Evolutionary conservation across 768 basidiomycete species (phyloP).

Genomic region (Mycena haematopus): DNA sequence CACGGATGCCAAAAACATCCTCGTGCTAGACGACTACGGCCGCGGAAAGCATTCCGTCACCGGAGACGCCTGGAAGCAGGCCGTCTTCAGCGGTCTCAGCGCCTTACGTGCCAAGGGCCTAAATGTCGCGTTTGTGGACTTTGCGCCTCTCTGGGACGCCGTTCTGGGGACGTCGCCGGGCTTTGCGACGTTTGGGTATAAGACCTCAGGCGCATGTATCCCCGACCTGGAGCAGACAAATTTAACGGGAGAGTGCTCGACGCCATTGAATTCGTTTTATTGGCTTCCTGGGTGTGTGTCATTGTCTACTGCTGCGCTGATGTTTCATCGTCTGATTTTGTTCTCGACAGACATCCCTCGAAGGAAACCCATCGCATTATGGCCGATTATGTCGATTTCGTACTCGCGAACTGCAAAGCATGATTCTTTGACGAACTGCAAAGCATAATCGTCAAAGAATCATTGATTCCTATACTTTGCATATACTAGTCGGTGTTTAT

Average conservation of each 20-base stretch:
- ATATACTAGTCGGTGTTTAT: no score
- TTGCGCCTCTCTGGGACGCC: slow-evolving; percentile 56
- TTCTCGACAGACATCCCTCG: slow-evolving; percentile 52
- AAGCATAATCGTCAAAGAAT: no score
- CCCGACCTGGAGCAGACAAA: slow-evolving; percentile 42
- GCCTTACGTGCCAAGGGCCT: slow-evolving; percentile 41
- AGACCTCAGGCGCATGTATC: slow-evolving; percentile 43
- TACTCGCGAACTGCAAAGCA: slow-evolving; percentile 10
- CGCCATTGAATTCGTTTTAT: slow-evolving; percentile 58
- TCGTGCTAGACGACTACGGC: slow-evolving; percentile 59
- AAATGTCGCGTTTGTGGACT: slow-evolving; percentile 53
- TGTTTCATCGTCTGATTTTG: not conserved
- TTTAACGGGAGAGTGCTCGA: slow-evolving; percentile 39
- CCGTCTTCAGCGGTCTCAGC: slow-evolving; percentile 49
- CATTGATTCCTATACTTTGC: no score
- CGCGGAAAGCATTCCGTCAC: slow-evolving; percentile 45
- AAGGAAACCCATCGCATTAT: slow-evolving; percentile 56
- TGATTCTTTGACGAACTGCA: not conserved
- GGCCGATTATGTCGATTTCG: slow-evolving; percentile 51
- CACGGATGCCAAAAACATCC: slow-evolving; percentile 56
- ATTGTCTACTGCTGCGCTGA: not conserved
- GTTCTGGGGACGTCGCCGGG: slow-evolving; percentile 53
- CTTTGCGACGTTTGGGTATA: slow-evolving; percentile 55
- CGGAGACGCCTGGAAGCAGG: slow-evolving; percentile 56
- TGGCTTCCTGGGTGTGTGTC: slow-evolving; percentile 54